phyloP scores from a whole-genome alignment of 2,329 filamentous ascomycete species.

The Cytospora leucostoma region DNA sequence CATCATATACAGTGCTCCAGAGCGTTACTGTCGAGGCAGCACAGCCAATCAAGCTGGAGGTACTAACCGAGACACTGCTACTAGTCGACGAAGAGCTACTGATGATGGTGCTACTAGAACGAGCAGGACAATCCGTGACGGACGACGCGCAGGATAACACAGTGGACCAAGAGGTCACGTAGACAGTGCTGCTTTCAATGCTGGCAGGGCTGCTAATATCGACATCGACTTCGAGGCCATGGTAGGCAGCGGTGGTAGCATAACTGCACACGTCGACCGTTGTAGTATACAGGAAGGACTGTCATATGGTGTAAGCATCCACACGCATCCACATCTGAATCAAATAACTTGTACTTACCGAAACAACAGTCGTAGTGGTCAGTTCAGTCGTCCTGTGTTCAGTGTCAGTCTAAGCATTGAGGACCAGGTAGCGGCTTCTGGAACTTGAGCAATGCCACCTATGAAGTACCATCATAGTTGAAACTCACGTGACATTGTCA shows the following conservation, averaged over 20 bases:
- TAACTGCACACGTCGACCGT: conserved; percentile 25
- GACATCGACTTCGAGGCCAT: conserved; percentile 1
- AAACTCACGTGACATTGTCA: conserved; percentile 11
- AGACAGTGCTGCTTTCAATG: conserved; percentile 7
- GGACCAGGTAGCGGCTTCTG: too few relatives aligned
- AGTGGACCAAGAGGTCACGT: conserved; percentile 10
- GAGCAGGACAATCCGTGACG: conserved; percentile 19
- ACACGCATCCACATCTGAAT: not conserved
- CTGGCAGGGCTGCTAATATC: too few relatives aligned
- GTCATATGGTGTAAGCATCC: not conserved
- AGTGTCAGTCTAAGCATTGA: conserved; percentile 1
- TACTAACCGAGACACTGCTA: not conserved
- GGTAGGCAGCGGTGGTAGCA: conserved; percentile 6
- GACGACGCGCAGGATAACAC: conserved; percentile 14
- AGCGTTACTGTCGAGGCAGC: conserved; percentile 2
- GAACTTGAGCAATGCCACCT: not conserved
- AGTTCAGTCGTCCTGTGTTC: conserved; percentile 20
- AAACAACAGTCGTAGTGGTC: conserved; percentile 22
- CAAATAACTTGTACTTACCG: conserved; percentile 12
- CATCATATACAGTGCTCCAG: conserved; percentile 3
- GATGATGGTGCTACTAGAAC: conserved; percentile 7
- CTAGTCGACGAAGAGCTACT: not conserved
- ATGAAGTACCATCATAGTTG: too few relatives aligned
- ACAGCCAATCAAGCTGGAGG: conserved; percentile 9
- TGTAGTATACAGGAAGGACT: conserved; percentile 28